Conservation (phyloP, 2,329 filamentous ascomycete genomes). For the Colletotrichum horii region DNA sequence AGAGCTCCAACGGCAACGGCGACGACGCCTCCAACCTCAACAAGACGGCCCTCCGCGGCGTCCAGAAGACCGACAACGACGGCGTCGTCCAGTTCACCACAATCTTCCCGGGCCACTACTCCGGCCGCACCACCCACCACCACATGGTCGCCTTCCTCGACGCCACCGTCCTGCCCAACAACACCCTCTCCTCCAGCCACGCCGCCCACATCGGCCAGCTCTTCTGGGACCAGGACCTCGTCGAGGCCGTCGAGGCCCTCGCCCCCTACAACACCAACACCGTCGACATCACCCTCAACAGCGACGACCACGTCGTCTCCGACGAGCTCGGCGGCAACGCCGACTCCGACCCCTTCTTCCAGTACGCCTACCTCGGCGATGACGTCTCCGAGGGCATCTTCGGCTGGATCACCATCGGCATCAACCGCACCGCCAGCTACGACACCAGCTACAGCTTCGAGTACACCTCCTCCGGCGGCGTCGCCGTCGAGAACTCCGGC, state of each 20-base stretch:
- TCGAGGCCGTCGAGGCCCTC: slow-evolving; percentile 3
- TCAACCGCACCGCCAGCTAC: slow-evolving; percentile 31
- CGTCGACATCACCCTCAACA: slow-evolving; percentile 3
- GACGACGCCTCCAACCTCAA: slow-evolving; percentile 1
- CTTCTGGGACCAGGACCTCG: slow-evolving; percentile 15
- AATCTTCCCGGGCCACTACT: slow-evolving; percentile 52
- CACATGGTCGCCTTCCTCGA: slow-evolving; percentile 34
- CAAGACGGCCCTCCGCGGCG: slow-evolving; percentile 8
- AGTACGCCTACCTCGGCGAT: slow-evolving; percentile 58
- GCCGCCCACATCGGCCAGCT: slow-evolving; percentile 34
- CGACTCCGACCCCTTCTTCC: slow-evolving; percentile 55
- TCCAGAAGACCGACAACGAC: slow-evolving; percentile 24
- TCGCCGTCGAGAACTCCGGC: neutral
- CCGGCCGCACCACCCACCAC: slow-evolving; percentile 50
- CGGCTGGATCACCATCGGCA: slow-evolving; percentile 51
- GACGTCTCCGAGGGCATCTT: slow-evolving; percentile 48
- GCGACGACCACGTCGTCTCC: slow-evolving; percentile 50
- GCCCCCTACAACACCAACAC: slow-evolving; percentile 12
- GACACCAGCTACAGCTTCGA: neutral
- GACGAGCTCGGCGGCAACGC: slow-evolving; percentile 44
- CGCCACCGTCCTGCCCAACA: slow-evolving; percentile 36
- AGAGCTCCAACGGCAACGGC: slow-evolving; percentile 17
- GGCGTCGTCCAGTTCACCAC: slow-evolving; percentile 41
- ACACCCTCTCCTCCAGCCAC: slow-evolving; percentile 47
- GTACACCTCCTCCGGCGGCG: neutral